Evolutionary conservation across 1,139 yeast genomes (phyloP).

Genomic region (Lodderomyces pseudojiufengensis): DNA sequence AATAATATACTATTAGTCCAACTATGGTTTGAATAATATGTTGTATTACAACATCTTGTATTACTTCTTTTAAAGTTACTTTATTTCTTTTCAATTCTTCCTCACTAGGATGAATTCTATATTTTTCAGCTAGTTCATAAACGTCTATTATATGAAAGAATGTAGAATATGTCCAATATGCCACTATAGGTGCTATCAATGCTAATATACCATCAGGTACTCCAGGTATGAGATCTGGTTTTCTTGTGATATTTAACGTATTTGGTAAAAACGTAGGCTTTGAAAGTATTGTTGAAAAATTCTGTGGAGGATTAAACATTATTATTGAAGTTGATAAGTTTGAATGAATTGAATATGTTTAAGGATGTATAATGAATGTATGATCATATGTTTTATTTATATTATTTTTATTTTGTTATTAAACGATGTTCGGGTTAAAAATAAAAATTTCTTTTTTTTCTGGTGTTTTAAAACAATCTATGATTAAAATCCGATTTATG

Average conservation of each 20-base stretch:
- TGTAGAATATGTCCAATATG: slow-evolving; percentile 77
- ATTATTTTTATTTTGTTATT: too few relatives aligned
- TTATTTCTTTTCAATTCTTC: slow-evolving; percentile 75
- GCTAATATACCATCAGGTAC: slow-evolving; percentile 75
- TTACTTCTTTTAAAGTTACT: slow-evolving; percentile 64
- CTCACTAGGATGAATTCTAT: slow-evolving; percentile 87
- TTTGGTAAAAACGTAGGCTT: slow-evolving; percentile 11
- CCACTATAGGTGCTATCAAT: slow-evolving; percentile 67
- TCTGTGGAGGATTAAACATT: slow-evolving; percentile 7
- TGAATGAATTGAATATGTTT: too few relatives aligned
- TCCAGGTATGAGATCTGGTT: slow-evolving; percentile 30
- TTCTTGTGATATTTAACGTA: slow-evolving; percentile 7
- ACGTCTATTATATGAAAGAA: slow-evolving; percentile 75
- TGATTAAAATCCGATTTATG: too few relatives aligned
- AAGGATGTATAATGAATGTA: too few relatives aligned
- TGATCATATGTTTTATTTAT: too few relatives aligned
- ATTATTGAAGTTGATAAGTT: too few relatives aligned
- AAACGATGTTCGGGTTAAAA: too few relatives aligned
- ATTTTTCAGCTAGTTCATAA: slow-evolving; percentile 69
- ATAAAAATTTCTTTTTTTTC: too few relatives aligned
- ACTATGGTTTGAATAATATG: slow-evolving; percentile 76
- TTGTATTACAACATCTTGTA: slow-evolving; percentile 79
- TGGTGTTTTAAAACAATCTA: too few relatives aligned
- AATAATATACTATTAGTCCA: slow-evolving; percentile 51
- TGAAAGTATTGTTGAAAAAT: slow-evolving; percentile 14